A percentile compares a stretch with the other conserved stretches of the same genome.
phyloP scores from a whole-genome alignment of 2,329 filamentous ascomycete genomes.

The Phialophora macrospora region DNA sequence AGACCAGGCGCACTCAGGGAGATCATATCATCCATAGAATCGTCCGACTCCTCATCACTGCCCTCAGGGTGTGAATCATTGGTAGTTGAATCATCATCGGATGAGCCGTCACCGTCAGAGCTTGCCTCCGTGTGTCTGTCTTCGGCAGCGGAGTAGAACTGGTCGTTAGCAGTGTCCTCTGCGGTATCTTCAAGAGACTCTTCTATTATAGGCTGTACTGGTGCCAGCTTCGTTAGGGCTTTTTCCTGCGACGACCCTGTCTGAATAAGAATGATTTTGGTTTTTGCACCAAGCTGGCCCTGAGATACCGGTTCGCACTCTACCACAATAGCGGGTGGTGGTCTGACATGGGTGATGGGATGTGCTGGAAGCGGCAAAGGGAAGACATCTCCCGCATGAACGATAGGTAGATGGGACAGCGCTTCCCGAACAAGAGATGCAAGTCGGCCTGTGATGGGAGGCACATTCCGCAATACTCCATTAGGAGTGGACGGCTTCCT shows the following conservation, averaged over 20 bases:
- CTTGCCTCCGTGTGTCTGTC: conserved; percentile 60
- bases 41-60: conserved; percentile 75
- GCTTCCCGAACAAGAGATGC: conserved; percentile 71
- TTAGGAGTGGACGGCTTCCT: conserved; percentile 25
- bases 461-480: conserved; percentile 32
- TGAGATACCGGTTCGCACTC: conserved; percentile 96
- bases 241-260: conserved; percentile 51
- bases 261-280: conserved; percentile 78
- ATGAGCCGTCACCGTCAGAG: conserved; percentile 59
- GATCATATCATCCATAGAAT: conserved; percentile 92
- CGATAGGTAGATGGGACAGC: conserved; percentile 71
- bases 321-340: conserved; percentile 83
- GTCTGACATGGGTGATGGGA: conserved; percentile 81
- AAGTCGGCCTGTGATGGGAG: conserved; percentile 30
- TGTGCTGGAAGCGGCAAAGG: conserved; percentile 77
- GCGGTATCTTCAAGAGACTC: conserved; percentile 65
- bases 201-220: conserved; percentile 61
- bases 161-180: conserved; percentile 84
- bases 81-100: conserved; percentile 67
- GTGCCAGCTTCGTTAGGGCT: conserved; percentile 51
- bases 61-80: conserved; percentile 56
- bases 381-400: conserved; percentile 83
- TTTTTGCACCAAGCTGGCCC: conserved; percentile 75
- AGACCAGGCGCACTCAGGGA: conserved; percentile 80
- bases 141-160: conserved; percentile 91